Conservation (phyloP, 2,329 filamentous ascomycete genomes). For the Claviceps sp. region DNA sequence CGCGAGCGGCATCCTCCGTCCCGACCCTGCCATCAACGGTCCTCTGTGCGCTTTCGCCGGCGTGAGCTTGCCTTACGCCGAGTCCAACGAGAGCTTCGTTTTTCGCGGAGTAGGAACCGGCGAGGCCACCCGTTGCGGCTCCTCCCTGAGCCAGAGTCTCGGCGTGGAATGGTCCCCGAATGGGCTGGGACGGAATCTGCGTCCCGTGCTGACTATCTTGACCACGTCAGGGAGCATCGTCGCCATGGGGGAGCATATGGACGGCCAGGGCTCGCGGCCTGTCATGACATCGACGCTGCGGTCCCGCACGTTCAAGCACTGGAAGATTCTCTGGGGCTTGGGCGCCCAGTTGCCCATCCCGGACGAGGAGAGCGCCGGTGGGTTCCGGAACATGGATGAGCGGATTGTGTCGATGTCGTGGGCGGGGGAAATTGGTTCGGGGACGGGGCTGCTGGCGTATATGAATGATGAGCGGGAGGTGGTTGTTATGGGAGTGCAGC, state of each 20-base stretch:
- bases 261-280: constrained; percentile 10
- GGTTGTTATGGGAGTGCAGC: constrained; percentile 36
- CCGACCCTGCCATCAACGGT: constrained; percentile 30
- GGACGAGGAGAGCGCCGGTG: constrained; percentile 18
- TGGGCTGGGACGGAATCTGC: constrained; percentile 40
- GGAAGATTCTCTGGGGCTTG: constrained; percentile 43
- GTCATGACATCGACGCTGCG: constrained; percentile 18
- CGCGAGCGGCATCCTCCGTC: constrained; percentile 20
- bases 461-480: constrained; percentile 36
- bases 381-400: constrained; percentile 26
- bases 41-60: constrained; percentile 29
- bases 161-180: constrained; percentile 43
- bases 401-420: constrained; percentile 39
- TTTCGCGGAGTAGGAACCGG: constrained; percentile 32
- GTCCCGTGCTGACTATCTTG: constrained; percentile 37
- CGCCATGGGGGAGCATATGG: constrained; percentile 35
- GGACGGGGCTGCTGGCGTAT: constrained; percentile 36
- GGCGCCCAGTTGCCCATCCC: constrained; percentile 39
- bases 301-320: constrained; percentile 30
- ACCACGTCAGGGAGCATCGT: constrained; percentile 36
- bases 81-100: constrained; percentile 15
- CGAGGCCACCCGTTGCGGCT: constrained; percentile 32
- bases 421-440: constrained; percentile 29
- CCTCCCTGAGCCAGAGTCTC: constrained; percentile 40
- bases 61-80: constrained; percentile 17